Base-by-base conservation (phyloP, 2,329 filamentous ascomycete genomes). In the Zasmidium angulare region DNA sequence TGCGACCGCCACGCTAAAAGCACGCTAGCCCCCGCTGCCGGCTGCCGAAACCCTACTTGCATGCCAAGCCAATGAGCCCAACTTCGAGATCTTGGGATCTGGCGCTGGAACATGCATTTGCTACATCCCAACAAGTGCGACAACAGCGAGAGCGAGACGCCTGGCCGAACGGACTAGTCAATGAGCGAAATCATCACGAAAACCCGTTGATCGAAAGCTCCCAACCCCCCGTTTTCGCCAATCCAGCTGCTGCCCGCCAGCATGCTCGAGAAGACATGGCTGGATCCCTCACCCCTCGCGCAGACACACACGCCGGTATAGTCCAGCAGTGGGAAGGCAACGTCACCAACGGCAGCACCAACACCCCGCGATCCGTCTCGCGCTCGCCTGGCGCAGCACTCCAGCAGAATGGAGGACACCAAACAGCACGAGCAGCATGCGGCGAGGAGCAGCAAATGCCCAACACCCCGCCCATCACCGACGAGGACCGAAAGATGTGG, bases 401-500 rank as follows among this genome's bases (percentile, higher is more conserved):
- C 19, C 23, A 20, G 2, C 29, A 49, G 12, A 47, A 50, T 12
- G 57, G 60, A 29, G 59, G 62, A 43, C 53, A 43, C 36, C 36
- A 43, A 10, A 55, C 22, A 12, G 36, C 19, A 17, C 23, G 31
- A 29, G 26, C 31, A 17, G 20, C 47, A n/a, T 65, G 63, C 48
- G 63, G 63, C 46, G 48, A 55, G 36, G 60, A 65, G 43, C 49
- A 56, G 1, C 63, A 66, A 12, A 63, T 65, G 20, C 66, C 66
- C 9, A 63, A 64, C 4, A 73, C 71, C 6, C 72, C 79, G 36
- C 73, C 77, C 56, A 74, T 80, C 58, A 79, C 81, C 51, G 79
- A 81, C 64, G 80, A 82, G 65, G 82, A 82, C 66, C 75, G 77
- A 53, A 70, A 61, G 48, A 52, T 64, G 29, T 67, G 65, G 61